Percentiles rank a stretch among this genome's conserved stretches.
Evolutionary conservation across 2,329 filamentous ascomycete genomes (phyloP).

Genomic region (Hymenoscyphus occultus): DNA sequence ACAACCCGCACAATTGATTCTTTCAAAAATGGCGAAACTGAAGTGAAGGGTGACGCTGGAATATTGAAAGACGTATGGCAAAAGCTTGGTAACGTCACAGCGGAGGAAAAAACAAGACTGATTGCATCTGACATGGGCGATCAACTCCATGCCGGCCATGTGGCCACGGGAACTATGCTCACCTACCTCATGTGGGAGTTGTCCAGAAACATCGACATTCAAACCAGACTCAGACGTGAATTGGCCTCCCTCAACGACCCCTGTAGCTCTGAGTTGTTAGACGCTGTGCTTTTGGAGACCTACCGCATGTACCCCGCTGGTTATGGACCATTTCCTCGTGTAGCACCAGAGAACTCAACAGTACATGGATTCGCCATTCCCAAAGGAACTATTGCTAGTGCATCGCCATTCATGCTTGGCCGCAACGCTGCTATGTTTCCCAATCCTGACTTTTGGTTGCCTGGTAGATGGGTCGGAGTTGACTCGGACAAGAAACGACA

Average conservation of each 20-base stretch:
- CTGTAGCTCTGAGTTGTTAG: constrained; percentile 48
- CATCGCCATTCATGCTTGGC: constrained; percentile 51
- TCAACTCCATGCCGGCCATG: constrained; percentile 71
- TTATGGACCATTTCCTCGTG: constrained; percentile 47
- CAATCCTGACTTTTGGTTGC: constrained; percentile 45
- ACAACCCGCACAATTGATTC: too few species aligned
- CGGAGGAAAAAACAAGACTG: constrained; percentile 7
- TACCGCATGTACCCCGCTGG: constrained; percentile 53
- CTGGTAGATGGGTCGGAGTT: constrained; percentile 44
- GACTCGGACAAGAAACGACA: constrained; percentile 37
- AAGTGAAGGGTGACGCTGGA: not conserved
- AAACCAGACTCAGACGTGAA: constrained; percentile 39
- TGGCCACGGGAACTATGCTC: constrained; percentile 67
- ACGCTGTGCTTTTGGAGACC: constrained; percentile 55
- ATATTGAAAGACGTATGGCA: constrained; percentile 7
- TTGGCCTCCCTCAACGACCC: constrained; percentile 38
- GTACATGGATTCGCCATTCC: constrained; percentile 40
- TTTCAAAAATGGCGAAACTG: not conserved
- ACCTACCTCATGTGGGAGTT: constrained; percentile 59
- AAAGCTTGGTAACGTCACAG: constrained; percentile 5
- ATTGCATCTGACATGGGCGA: constrained; percentile 70
- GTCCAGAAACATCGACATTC: constrained; percentile 38
- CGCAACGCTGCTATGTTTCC: constrained; percentile 48
- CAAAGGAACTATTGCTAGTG: constrained; percentile 47
- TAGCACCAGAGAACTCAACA: not conserved